These are phyloP conservation scores for Podospora tetraspora DNA, from an alignment of 495 filamentous ascomycete species.

Conservation along the genomic window DNA sequence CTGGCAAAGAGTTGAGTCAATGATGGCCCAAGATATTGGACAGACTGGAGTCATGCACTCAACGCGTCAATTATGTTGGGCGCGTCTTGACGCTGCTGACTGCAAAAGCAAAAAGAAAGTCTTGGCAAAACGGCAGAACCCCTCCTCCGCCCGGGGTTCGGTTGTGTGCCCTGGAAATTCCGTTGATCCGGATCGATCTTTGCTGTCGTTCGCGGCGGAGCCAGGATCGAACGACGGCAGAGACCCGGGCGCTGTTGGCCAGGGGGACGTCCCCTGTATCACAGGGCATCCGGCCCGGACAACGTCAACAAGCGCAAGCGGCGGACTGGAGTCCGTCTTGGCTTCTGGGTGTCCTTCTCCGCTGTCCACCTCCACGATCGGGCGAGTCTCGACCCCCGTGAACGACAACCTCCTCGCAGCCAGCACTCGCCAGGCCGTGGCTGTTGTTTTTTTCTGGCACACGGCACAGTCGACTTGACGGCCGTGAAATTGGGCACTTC, in stretches of 20 bases:
- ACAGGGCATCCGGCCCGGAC: not conserved
- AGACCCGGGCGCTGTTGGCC: no score
- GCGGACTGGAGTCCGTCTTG: not conserved
- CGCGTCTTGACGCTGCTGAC: constrained; percentile 1
- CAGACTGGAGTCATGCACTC: not conserved
- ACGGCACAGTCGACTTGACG: not conserved
- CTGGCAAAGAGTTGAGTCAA: not conserved
- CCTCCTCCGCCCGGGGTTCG: not conserved
- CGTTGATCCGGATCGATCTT: constrained; percentile 10
- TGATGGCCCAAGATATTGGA: not conserved
- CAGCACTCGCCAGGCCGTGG: not conserved
- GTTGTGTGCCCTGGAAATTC: constrained; percentile 3
- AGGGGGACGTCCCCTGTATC: not conserved
- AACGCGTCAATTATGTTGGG: not conserved
- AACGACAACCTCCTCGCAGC: not conserved
- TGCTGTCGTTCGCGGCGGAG: not conserved
- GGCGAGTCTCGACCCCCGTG: not conserved
- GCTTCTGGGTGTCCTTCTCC: not conserved
- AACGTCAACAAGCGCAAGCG: not conserved
- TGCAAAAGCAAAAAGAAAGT: not conserved
- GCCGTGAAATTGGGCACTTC: no score
- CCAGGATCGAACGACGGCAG: not conserved
- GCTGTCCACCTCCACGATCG: not conserved
- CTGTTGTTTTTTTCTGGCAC: not conserved
- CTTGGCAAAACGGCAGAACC: constrained; percentile 8